phyloP scores from a whole-genome alignment of 257 asterid genomes.

The Fraxinus pennsylvanica region DNA sequence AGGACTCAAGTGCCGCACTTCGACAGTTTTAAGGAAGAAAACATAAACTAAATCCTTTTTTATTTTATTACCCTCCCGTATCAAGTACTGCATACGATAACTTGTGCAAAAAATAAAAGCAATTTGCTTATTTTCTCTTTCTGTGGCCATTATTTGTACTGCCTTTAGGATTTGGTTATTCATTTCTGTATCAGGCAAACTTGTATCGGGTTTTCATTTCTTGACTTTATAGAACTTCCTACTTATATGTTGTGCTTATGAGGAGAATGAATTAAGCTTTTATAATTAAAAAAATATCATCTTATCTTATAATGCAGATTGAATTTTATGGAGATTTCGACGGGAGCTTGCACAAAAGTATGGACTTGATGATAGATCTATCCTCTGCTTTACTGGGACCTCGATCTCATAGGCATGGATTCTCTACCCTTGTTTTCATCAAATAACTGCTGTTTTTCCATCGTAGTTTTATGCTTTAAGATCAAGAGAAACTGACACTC shows the following conservation, averaged over 20 bases:
- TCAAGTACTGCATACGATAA: too few species aligned
- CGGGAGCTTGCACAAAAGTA: slow-evolving; percentile 88
- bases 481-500: not conserved
- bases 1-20: not conserved
- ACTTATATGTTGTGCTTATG: not conserved
- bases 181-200: not conserved
- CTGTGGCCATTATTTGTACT: not conserved
- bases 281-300: not conserved
- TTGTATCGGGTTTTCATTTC: not conserved
- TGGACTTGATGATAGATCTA: slow-evolving; percentile 74
- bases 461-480: not conserved
- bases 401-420: slow-evolving; percentile 76
- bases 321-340: slow-evolving; percentile 97
- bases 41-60: not conserved
- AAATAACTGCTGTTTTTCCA: not conserved
- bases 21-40: not conserved
- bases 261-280: not conserved
- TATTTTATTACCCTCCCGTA: too few species aligned
- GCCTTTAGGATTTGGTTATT: not conserved
- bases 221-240: not conserved
- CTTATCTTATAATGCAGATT: slow-evolving; percentile 45
- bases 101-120: not conserved
- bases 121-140: not conserved
- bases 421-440: not conserved
- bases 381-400: slow-evolving; percentile 85